These are phyloP conservation scores for Ogataea nonfermentans DNA, from an alignment of 805 yeast species.

Conservation along the genomic window DNA sequence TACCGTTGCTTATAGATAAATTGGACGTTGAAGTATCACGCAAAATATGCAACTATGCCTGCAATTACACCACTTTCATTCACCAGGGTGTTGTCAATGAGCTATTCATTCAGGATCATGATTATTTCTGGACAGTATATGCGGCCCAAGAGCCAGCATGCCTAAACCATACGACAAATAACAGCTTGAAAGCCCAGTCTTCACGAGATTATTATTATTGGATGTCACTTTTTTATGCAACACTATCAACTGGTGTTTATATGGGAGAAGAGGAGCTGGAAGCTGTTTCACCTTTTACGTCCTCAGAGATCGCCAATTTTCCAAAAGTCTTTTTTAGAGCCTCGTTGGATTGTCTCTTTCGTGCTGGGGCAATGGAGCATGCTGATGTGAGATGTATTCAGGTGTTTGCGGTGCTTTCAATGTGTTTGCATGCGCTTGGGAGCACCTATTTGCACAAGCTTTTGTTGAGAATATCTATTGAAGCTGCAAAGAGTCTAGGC, in stretches of 20 bases:
- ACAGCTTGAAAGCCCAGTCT: conserved; percentile 12
- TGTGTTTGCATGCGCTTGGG: conserved; percentile 27
- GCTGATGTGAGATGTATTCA: conserved; percentile 28
- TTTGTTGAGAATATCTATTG: conserved; percentile 21
- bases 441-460: conserved; percentile 23
- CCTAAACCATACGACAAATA: conserved; percentile 11
- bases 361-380: conserved; percentile 24
- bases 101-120: conserved; percentile 25
- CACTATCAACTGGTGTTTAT: conserved; percentile 23
- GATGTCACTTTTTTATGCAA: conserved; percentile 27
- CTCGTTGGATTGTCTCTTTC: conserved; percentile 23
- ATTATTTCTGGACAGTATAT: conserved; percentile 19
- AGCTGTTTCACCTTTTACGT: conserved; percentile 10
- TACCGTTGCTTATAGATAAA: conserved; percentile 11
- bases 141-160: conserved; percentile 12
- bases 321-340: conserved; percentile 23
- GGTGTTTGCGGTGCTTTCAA: conserved; percentile 24
- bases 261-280: conserved; percentile 23
- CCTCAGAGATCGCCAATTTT: conserved; percentile 13
- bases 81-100: conserved; percentile 25
- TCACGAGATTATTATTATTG: conserved; percentile 26
- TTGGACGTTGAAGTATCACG: conserved; percentile 16
- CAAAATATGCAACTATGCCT: conserved; percentile 22
- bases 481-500: conserved; percentile 19
- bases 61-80: conserved; percentile 24